Evolutionary conservation across 257 asterid species (phyloP).

Genomic region (Oldenlandia corymbosa): DNA sequence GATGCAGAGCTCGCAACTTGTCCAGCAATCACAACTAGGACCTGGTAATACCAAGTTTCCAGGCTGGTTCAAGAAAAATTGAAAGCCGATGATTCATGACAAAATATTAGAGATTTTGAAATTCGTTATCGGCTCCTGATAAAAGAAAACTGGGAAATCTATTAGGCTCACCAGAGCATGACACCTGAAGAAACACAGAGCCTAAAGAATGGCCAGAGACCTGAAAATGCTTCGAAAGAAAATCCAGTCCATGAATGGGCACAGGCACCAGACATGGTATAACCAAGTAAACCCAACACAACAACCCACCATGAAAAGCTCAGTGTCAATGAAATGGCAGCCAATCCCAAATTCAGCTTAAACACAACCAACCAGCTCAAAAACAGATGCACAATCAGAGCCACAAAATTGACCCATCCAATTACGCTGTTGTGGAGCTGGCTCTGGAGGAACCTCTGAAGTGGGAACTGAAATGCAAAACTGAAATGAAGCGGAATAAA

Average conservation of each 20-base stretch:
- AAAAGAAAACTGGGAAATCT: too few relatives aligned
- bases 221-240: constrained; percentile 61
- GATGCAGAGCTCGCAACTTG: constrained; percentile 46
- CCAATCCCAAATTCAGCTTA: constrained; percentile 43
- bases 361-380: constrained; percentile 54
- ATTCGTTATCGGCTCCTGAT: too few relatives aligned
- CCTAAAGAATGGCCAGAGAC: constrained; percentile 70
- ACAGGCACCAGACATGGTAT: constrained; percentile 61
- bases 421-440: constrained; percentile 65
- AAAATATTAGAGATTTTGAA: too few relatives aligned
- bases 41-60: constrained; percentile 77
- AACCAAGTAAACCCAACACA: constrained; percentile 37
- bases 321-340: constrained; percentile 49
- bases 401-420: constrained; percentile 49
- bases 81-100: too few relatives aligned
- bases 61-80: constrained; percentile 26
- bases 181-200: constrained; percentile 85
- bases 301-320: constrained; percentile 60
- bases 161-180: constrained; percentile 59
- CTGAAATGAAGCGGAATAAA: constrained; percentile 74
- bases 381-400: constrained; percentile 36
- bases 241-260: constrained; percentile 74
- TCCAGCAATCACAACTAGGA: constrained; percentile 68
- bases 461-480: constrained; percentile 62
- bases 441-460: constrained; percentile 79